Evolutionary conservation across 208 protist species (phyloP).

Genomic region (Herpetomonas muscarum): DNA sequence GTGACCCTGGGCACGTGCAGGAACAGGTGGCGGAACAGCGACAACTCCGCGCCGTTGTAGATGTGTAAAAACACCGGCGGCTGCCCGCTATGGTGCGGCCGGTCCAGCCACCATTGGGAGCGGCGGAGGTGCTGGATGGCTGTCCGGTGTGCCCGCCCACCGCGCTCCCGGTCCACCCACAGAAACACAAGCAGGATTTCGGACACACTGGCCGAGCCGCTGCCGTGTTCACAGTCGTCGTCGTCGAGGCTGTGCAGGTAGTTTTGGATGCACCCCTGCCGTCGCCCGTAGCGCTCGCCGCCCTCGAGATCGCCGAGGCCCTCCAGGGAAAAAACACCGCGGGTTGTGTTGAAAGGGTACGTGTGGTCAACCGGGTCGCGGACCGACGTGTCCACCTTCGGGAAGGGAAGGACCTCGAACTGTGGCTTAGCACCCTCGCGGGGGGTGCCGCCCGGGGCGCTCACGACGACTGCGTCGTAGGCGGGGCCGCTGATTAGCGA

Average conservation of each 20-base stretch:
- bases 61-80: not conserved
- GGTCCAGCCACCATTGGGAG: not conserved
- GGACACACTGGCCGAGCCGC: not conserved
- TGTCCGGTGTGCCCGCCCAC: not conserved
- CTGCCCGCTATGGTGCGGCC: not conserved
- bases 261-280: not conserved
- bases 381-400: not conserved
- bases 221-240: not conserved
- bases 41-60: not conserved
- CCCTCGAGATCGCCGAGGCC: not conserved
- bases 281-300: not conserved
- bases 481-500: not conserved
- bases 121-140: not conserved
- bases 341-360: slow-evolving; percentile 1
- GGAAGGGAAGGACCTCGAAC: not conserved
- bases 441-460: not conserved
- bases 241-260: slow-evolving; percentile 1
- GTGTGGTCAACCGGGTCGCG: slow-evolving; percentile 1
- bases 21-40: not conserved
- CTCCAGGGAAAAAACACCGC: not conserved
- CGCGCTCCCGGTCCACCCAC: not conserved
- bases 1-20: not conserved
- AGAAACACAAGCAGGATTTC: not conserved
- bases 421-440: not conserved
- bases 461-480: not conserved